A percentile compares a stretch with the other conserved stretches of the same genome.
phyloP scores from a whole-genome alignment of 176 grass and related monocot species.

The Oryza rufipogon region DNA sequence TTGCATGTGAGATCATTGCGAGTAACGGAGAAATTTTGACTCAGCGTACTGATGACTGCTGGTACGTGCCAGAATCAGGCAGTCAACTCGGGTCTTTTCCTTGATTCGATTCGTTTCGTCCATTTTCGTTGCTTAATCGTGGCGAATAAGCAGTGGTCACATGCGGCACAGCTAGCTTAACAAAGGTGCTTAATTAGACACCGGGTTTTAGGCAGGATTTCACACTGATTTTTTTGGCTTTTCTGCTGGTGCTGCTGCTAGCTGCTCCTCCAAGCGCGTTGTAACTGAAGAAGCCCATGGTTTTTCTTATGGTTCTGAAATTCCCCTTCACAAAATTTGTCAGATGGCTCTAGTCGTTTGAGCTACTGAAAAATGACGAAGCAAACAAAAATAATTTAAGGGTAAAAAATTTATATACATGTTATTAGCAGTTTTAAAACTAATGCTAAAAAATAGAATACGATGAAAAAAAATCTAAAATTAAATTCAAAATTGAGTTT shows the following conservation, averaged over 20 bases:
- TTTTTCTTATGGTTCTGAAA: neutral
- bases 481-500: too few species aligned
- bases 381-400: too few species aligned
- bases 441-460: too few species aligned
- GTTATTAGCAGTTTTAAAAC: too few species aligned
- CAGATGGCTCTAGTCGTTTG: too few species aligned
- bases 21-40: neutral
- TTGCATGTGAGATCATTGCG: neutral
- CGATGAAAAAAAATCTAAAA: too few species aligned
- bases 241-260: neutral
- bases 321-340: neutral
- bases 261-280: neutral
- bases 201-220: conserved; percentile 25
- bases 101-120: neutral
- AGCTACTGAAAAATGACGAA: too few species aligned
- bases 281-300: neutral
- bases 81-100: neutral
- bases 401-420: too few species aligned
- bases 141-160: neutral
- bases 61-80: conserved; percentile 1
- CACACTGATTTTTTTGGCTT: neutral
- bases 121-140: neutral
- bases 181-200: neutral
- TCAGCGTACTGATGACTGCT: neutral
- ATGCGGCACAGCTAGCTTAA: neutral